Base-by-base conservation (phyloP, 1,284 basidiomycete species). In the Grifola frondosa region DNA sequence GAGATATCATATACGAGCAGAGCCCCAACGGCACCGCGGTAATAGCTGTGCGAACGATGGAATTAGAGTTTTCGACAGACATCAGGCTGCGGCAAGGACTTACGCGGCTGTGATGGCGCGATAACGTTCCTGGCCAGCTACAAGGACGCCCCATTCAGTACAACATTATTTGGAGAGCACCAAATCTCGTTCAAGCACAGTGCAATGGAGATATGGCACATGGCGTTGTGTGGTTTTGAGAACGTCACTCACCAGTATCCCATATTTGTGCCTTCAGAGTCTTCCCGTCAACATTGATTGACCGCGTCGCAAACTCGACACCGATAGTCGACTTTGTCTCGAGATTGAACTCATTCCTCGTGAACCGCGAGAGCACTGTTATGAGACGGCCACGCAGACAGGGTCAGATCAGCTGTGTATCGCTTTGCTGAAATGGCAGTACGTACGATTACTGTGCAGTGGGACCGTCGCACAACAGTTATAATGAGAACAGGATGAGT, bases 271-370 rank as follows among this genome's bases (percentile, higher is more conserved):
- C 96, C 73, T 99, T 99, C 60, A 99, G 81, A 5, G 88, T 97
- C 84, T 99, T 99, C 32, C 85, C 83, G 67, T 98, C 96, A 13
- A 98, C 91, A 53, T 81, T 88, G 67, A 96, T 93, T 37, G 92
- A 93, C 61, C 97, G 82, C 37, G 96, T 98, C 8, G 96, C 96
- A 64, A 99, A 99, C 70, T 99, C 97, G 60, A 99, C 97, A 47
- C 96, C 96, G 67, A 99, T 99, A 17, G 96, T 99, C 50, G 94
- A 97, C 74, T 98, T 98, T 49, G 92, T 95, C 65, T 99, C 96
- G 61, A 97, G 81, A 75, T 96, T 97, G 83, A 99, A 99, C 73
- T 98, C 96, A 66, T 98, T 98, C 56, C 96, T 84, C 54, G 96
- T 99, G 83, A 99, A 99, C 66, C 94, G 91, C 70, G 92, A 87